phyloP scores from a whole-genome alignment of 2,329 filamentous ascomycete genomes.

The Neopestalotiopsis sp. region DNA sequence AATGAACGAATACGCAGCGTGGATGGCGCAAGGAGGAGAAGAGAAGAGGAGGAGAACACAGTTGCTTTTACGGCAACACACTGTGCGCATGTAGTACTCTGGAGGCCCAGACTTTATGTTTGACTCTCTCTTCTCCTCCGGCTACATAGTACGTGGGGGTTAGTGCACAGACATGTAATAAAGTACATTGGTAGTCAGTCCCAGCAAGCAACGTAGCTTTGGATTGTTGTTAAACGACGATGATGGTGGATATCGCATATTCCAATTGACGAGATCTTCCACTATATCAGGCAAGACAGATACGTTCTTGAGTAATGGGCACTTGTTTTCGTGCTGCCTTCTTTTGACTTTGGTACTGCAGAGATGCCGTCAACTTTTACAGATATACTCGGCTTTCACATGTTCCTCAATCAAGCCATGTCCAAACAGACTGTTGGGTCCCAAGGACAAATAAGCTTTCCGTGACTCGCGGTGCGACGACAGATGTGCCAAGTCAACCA shows the following conservation, averaged over 20 bases:
- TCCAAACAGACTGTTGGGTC: neutral
- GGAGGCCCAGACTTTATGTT: neutral
- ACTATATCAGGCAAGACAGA: no score
- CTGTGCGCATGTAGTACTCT: neutral
- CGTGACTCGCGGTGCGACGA: neutral
- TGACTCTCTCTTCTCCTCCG: neutral
- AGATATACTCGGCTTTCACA: neutral
- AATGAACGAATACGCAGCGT: slow-evolving; percentile 6
- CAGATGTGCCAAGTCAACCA: neutral
- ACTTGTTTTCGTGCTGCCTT: no score
- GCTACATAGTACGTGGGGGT: neutral
- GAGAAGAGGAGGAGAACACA: neutral
- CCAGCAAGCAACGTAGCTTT: no score
- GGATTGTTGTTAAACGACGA: no score
- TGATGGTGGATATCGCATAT: no score
- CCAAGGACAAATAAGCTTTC: neutral
- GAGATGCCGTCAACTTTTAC: no score
- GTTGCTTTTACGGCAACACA: neutral
- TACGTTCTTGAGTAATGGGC: no score
- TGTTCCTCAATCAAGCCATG: neutral
- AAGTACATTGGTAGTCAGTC: no score
- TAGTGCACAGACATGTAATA: neutral
- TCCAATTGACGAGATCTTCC: no score
- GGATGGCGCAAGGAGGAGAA: slow-evolving; percentile 6
- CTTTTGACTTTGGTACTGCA: no score